These are phyloP conservation scores for Aegilops bicornis DNA, from an alignment of 176 grass and related monocot genomes.

Conservation along the genomic window DNA sequence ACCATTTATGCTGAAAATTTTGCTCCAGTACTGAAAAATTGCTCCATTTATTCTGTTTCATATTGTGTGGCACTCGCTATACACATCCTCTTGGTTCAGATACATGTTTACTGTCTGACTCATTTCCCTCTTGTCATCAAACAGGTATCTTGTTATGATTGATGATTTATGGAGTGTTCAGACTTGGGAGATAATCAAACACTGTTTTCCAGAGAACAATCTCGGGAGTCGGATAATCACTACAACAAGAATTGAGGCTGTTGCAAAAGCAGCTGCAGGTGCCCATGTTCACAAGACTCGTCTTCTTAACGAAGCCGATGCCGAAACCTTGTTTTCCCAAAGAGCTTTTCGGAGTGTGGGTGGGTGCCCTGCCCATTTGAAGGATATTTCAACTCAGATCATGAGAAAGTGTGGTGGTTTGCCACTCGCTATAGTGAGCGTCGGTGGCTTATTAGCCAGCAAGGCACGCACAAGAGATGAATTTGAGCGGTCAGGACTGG, in stretches of 20 bases:
- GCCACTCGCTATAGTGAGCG: slow-evolving; percentile 33
- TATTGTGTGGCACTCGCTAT: neutral
- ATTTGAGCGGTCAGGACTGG: slow-evolving; percentile 14
- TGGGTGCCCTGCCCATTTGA: slow-evolving; percentile 26
- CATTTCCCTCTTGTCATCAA: too few species aligned
- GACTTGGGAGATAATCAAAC: too few species aligned
- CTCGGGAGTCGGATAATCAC: too few species aligned
- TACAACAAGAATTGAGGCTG: too few species aligned
- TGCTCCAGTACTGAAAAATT: neutral
- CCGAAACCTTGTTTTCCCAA: slow-evolving; percentile 25
- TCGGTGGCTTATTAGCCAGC: slow-evolving; percentile 3
- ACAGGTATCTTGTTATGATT: too few species aligned
- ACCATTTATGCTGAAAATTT: too few species aligned
- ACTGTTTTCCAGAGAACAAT: too few species aligned
- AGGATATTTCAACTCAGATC: neutral
- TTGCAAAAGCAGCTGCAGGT: too few species aligned
- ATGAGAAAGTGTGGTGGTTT: slow-evolving; percentile 29
- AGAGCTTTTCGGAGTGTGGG: neutral
- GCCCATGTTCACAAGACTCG: neutral
- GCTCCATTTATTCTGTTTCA: too few species aligned
- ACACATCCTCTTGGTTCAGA: neutral
- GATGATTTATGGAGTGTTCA: too few species aligned
- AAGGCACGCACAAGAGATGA: slow-evolving; percentile 15
- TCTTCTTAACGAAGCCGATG: slow-evolving; percentile 5
- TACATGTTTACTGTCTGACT: too few species aligned